A percentile compares a stretch with the other conserved stretches of the same genome.
Evolutionary conservation across 768 basidiomycete genomes (phyloP).

Genomic region (Trametes coccinea): DNA sequence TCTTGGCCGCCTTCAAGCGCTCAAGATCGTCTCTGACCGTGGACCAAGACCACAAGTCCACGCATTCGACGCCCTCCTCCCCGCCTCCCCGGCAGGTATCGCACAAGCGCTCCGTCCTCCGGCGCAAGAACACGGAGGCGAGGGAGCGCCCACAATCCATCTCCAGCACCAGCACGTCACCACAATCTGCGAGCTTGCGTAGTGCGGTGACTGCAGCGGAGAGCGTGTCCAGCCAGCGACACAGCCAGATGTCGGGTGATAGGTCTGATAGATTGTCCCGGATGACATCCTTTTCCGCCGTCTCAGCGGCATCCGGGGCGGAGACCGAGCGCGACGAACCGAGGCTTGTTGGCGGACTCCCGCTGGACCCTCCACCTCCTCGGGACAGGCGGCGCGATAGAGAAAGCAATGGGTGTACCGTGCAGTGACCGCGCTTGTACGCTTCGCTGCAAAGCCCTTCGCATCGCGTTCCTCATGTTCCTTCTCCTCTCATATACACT

Average conservation of each 20-base stretch:
- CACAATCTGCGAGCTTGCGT: conserved; percentile 54
- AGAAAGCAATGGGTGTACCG: conserved; percentile 45
- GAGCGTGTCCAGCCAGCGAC: conserved; percentile 41
- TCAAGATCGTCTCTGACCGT: conserved; percentile 55
- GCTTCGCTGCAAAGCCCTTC: neutral
- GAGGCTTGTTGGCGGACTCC: conserved; percentile 39
- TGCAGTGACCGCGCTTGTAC: conserved; percentile 38
- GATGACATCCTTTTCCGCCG: conserved; percentile 36
- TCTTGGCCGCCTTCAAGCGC: conserved; percentile 63
- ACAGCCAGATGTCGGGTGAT: conserved; percentile 27
- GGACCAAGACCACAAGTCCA: conserved; percentile 21
- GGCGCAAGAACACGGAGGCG: conserved; percentile 36
- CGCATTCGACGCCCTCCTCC: conserved; percentile 2
- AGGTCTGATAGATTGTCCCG: conserved; percentile 36
- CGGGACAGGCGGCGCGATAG: conserved; percentile 36
- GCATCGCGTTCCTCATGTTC: neutral
- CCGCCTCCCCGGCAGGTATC: conserved; percentile 16
- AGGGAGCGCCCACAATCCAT: conserved; percentile 57
- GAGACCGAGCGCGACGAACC: conserved; percentile 30
- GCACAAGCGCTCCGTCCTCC: conserved; percentile 39
- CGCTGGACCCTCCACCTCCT: conserved; percentile 32
- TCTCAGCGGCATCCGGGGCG: conserved; percentile 30
- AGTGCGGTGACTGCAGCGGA: conserved; percentile 55
- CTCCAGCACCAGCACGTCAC: conserved; percentile 57
- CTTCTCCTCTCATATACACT: neutral